These are phyloP conservation scores for Ulmus americana DNA, from an alignment of 331 rosid genomes.

Conservation along the genomic window DNA sequence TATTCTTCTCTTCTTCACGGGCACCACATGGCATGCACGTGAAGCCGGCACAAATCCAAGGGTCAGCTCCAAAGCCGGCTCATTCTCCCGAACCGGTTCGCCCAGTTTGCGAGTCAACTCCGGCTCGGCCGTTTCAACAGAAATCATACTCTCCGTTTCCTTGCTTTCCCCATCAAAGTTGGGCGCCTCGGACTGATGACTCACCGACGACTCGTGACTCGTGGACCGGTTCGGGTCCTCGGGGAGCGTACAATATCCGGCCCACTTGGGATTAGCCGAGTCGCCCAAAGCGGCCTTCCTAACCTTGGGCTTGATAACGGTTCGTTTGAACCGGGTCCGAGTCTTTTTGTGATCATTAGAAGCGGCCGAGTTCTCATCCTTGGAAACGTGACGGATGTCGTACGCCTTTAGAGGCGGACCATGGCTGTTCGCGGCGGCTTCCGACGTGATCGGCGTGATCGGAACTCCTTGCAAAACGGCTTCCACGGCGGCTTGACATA, in stretches of 20 bases:
- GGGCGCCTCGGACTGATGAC: constrained; percentile 61
- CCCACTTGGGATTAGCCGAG: constrained; percentile 4
- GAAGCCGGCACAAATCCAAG: constrained; percentile 56
- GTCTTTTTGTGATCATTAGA: constrained; percentile 34
- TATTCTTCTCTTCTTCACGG: constrained; percentile 66
- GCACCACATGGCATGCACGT: constrained; percentile 49
- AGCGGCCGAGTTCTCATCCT: constrained; percentile 50
- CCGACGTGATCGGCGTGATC: constrained; percentile 58
- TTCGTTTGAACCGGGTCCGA: constrained; percentile 45
- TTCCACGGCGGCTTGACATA: constrained; percentile 88
- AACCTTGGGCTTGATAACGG: constrained; percentile 33
- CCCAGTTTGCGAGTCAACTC: constrained; percentile 23
- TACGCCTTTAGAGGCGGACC: constrained; percentile 68
- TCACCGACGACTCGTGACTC: constrained; percentile 68
- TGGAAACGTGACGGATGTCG: constrained; percentile 83
- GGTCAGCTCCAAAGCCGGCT: constrained; percentile 57
- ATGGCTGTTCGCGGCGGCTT: constrained; percentile 44
- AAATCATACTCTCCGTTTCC: constrained; percentile 61
- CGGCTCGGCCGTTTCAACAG: constrained; percentile 53
- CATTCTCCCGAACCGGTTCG: constrained; percentile 25
- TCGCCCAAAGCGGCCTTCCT: constrained; percentile 14
- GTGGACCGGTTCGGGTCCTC: constrained; percentile 42
- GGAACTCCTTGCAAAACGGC: constrained; percentile 71
- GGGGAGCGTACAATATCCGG: constrained; percentile 16
- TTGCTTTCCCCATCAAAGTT: constrained; percentile 57